Conservation (phyloP, 108 stramenopile species). For the Skeletonema marinoi region DNA sequence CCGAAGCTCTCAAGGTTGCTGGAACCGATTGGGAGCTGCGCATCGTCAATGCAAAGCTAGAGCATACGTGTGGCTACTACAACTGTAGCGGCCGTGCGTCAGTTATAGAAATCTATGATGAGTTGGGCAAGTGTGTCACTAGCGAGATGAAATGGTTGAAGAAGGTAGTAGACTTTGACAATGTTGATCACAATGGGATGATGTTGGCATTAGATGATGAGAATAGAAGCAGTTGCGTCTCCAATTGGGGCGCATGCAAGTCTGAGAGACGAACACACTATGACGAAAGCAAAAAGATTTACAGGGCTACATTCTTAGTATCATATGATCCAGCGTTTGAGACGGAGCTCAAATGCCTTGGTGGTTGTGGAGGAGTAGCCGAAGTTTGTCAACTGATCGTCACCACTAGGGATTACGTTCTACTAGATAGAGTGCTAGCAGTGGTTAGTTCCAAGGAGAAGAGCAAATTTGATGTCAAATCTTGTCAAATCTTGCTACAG, state of each 20-base stretch:
- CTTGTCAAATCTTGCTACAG: slow-evolving; percentile 2
- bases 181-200: background rate
- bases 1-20: slow-evolving; percentile 7
- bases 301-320: background rate
- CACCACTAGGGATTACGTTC: background rate
- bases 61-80: background rate
- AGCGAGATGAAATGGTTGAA: slow-evolving; percentile 1
- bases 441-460: background rate
- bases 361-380: background rate
- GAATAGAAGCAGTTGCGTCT: background rate
- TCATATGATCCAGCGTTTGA: slow-evolving; percentile 4
- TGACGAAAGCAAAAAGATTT: background rate
- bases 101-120: background rate
- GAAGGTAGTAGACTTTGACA: background rate
- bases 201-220: background rate
- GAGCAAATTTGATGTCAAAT: background rate
- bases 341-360: background rate
- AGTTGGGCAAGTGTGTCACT: background rate
- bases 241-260: background rate
- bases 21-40: slow-evolving; percentile 4
- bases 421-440: background rate
- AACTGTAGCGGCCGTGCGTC: background rate
- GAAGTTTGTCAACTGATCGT: background rate
- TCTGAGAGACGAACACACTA: background rate
- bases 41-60: background rate